Conservation (phyloP, 176 grass and related monocot species). For the Cymbopogon citratus region DNA sequence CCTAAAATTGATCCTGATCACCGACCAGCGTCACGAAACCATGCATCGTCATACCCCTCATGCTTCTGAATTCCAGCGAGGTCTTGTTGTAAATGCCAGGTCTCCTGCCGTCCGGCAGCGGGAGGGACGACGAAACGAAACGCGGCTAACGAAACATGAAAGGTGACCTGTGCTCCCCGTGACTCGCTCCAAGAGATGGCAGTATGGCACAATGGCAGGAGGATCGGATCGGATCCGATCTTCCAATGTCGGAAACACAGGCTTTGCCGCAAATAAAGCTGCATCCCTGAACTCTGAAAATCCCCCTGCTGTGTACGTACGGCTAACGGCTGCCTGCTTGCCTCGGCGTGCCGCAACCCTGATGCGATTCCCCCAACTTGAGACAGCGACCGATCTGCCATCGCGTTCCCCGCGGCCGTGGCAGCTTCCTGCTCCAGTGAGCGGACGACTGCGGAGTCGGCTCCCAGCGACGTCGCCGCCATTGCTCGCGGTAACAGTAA, state of each 20-base stretch:
- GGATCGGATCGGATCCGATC: neutral
- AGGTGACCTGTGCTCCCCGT: neutral
- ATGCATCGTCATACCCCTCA: neutral
- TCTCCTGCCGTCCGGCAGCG: too few species aligned
- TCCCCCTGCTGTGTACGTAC: neutral
- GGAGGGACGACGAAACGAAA: too few species aligned
- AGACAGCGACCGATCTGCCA: neutral
- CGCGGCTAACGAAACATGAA: neutral
- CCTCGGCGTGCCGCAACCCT: neutral
- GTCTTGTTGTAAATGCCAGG: constrained; percentile 6
- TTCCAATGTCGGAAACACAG: neutral
- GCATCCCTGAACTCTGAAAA: neutral
- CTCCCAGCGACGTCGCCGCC: neutral
- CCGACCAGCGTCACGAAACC: neutral
- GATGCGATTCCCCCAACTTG: neutral
- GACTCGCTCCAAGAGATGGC: too few species aligned
- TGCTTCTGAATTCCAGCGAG: constrained; percentile 24
- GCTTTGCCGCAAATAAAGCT: neutral
- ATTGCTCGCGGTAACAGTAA: neutral
- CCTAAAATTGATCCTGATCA: neutral
- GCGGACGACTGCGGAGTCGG: neutral
- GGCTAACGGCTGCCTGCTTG: neutral
- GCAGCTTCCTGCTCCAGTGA: neutral
- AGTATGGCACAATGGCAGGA: too few species aligned
- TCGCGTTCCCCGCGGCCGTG: neutral